A percentile compares a stretch with the other conserved stretches of the same genome.
Conservation (phyloP, 768 basidiomycete species). For the Termitomyces bulborhizus region DNA sequence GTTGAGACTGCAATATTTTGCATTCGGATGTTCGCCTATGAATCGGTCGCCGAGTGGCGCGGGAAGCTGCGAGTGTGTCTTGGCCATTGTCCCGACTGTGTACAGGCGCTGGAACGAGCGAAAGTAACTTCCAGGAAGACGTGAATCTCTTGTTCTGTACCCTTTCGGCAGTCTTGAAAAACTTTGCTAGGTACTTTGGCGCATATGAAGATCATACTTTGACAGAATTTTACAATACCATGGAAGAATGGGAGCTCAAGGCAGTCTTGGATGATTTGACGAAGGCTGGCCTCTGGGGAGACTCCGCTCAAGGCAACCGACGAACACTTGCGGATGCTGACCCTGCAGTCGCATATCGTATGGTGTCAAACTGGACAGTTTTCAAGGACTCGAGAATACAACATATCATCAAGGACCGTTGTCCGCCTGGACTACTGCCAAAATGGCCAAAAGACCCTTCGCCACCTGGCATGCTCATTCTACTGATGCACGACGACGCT, state of each 20-base stretch:
- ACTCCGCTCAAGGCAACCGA: slow-evolving; percentile 10
- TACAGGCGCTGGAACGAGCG: slow-evolving; percentile 55
- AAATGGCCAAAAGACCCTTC: slow-evolving; percentile 55
- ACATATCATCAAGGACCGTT: slow-evolving; percentile 28
- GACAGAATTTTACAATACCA: slow-evolving; percentile 50
- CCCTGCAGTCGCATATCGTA: slow-evolving; percentile 52
- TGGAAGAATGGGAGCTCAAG: slow-evolving; percentile 62
- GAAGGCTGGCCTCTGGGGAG: slow-evolving; percentile 19
- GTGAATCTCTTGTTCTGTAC: slow-evolving; percentile 41
- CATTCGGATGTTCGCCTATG: slow-evolving; percentile 77
- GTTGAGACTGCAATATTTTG: slow-evolving; percentile 73
- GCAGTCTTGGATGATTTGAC: slow-evolving; percentile 45
- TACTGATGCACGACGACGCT: slow-evolving; percentile 44
- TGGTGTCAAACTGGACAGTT: slow-evolving; percentile 55
- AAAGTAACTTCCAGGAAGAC: slow-evolving; percentile 61
- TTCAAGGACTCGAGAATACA: slow-evolving; percentile 46
- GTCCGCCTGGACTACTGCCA: slow-evolving; percentile 29
- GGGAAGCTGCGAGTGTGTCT: slow-evolving; percentile 50
- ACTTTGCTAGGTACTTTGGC: slow-evolving; percentile 59
- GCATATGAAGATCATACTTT: slow-evolving; percentile 50
- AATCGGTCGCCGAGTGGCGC: slow-evolving; percentile 63
- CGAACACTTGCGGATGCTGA: slow-evolving; percentile 35
- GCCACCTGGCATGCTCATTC: slow-evolving; percentile 54
- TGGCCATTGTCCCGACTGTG: slow-evolving; percentile 61
- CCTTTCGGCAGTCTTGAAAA: too few relatives aligned